Evolutionary conservation across 73 alveolate genomes (phyloP), one percentile per base, ranked within the genome.

Genomic region (Halteria grandinella): DNA sequence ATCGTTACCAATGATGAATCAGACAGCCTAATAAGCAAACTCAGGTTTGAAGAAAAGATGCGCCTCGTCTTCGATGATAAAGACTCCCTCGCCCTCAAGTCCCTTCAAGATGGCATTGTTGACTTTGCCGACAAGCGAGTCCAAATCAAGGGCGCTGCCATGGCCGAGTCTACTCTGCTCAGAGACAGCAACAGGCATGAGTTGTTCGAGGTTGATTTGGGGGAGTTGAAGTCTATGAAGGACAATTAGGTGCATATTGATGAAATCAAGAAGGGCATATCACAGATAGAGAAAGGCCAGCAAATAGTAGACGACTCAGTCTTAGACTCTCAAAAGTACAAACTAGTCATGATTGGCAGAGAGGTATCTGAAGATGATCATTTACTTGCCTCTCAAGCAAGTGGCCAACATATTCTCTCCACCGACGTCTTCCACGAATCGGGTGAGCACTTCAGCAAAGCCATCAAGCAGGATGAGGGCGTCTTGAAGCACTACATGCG

Each of bases 61-160:
- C 20, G 63, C 1, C 52, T 64, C 3, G 32, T 64, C 34, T 64
- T 64, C 49, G 79, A 64, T 1, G 79, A 64, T 1, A 44, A 64
- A 44, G 79, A 64, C 34, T 64, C 79, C 12, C 18, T 64, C 24
- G 79, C 79, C 28, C 34, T 64, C 15, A 39, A 64, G 21, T 64
- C 79, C 10, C 33, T 64, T 4, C 10, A 64, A 44, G 79, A 64
- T 43, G 79, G 79, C 17, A 24, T 41, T 6, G 66, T 64, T 43
- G 79, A 64, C 49, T 64, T 64, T 44, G 23, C 79, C 17, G 79
- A 64, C 27, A 39, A 39, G 33, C 40, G 79, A 64, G 66, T 64
- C 0, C 40, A 44, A 15, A n/a, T 64, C 4, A 64, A 64, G 27
- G 79, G 54, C n/a, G 48, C 64, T 15, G 60, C 50, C 7, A 59